Conservation (phyloP, 2,329 filamentous ascomycete species). For the Calycina herbarum region DNA sequence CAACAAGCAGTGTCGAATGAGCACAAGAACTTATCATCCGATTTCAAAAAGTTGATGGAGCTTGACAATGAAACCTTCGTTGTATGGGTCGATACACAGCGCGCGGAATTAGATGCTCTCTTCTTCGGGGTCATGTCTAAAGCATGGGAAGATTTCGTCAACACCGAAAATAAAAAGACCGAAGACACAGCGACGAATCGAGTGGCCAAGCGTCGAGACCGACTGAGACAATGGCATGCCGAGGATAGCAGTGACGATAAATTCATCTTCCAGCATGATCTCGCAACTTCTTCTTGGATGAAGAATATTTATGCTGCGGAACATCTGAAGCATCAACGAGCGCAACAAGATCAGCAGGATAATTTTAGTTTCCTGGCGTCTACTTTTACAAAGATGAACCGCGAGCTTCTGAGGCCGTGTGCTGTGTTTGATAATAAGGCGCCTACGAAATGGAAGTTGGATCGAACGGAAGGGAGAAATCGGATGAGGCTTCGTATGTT, state of each 20-base stretch:
- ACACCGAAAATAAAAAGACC: conserved; percentile 75
- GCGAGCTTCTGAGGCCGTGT: conserved; percentile 75
- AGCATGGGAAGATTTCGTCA: conserved; percentile 86
- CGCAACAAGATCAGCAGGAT: conserved; percentile 91
- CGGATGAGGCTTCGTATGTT: conserved; percentile 89
- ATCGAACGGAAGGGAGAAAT: conserved; percentile 92
- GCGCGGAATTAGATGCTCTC: conserved; percentile 73
- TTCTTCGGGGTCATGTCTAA: conserved; percentile 82
- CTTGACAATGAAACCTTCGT: conserved; percentile 89
- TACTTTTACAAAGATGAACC: conserved; percentile 75
- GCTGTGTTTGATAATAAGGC: conserved; percentile 72
- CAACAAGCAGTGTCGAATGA: conserved; percentile 69
- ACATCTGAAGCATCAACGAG: conserved; percentile 84
- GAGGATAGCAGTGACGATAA: conserved; percentile 70
- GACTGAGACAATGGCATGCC: conserved; percentile 74
- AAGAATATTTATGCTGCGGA: conserved; percentile 94
- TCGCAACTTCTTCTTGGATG: conserved; percentile 86
- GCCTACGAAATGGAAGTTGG: conserved; percentile 80
- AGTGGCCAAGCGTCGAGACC: conserved; percentile 76
- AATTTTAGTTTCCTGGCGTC: conserved; percentile 76
- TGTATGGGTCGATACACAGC: conserved; percentile 81
- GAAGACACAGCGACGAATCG: conserved; percentile 72
- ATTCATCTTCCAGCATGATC: conserved; percentile 76
- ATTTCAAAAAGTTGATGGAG: conserved; percentile 81
- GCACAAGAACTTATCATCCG: conserved; percentile 68